Percentiles rank a stretch among this genome's conserved stretches.
These are phyloP conservation scores for Ceratobasidium sp. DNA, from an alignment of 1,284 basidiomycete genomes.

Conservation along the genomic window DNA sequence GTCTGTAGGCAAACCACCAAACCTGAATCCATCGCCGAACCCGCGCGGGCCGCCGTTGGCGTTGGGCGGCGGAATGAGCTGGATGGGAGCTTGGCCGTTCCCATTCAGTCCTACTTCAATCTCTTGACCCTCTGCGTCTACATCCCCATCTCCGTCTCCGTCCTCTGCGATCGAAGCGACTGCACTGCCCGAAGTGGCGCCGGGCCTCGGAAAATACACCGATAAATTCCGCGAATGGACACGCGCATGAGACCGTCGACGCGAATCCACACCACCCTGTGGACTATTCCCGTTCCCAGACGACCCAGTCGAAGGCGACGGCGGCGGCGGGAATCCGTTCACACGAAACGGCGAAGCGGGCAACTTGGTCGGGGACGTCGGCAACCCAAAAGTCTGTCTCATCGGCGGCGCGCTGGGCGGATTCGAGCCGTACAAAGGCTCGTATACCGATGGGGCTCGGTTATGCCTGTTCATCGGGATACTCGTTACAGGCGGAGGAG, in stretches of 20 bases:
- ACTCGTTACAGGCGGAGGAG: constrained; percentile 13
- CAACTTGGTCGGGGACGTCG: constrained; percentile 33
- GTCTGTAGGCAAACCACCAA: constrained; percentile 62
- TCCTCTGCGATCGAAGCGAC: constrained; percentile 75
- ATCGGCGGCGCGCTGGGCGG: constrained; percentile 33
- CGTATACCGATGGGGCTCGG: constrained; percentile 40
- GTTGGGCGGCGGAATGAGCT: constrained; percentile 57
- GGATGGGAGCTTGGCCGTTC: constrained; percentile 61
- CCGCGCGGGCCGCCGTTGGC: constrained; percentile 52
- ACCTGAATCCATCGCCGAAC: constrained; percentile 74
- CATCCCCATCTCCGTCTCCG: constrained; percentile 61
- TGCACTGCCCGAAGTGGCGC: constrained; percentile 59
- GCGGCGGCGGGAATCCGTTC: constrained; percentile 58
- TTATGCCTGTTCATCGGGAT: constrained; percentile 33
- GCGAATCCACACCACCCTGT: constrained; percentile 53
- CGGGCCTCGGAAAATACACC: constrained; percentile 88
- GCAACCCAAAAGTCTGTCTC: constrained; percentile 22
- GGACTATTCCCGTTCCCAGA: constrained; percentile 49
- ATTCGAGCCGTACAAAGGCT: constrained; percentile 37
- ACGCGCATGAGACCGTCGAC: constrained; percentile 72
- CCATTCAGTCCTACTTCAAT: constrained; percentile 63
- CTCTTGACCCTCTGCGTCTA: constrained; percentile 64
- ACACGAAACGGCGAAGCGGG: constrained; percentile 31
- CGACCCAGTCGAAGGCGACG: constrained; percentile 56
- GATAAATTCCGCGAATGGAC: constrained; percentile 92